Base-by-base conservation (phyloP, 31 red algal species). In the Endocladia muricata region DNA sequence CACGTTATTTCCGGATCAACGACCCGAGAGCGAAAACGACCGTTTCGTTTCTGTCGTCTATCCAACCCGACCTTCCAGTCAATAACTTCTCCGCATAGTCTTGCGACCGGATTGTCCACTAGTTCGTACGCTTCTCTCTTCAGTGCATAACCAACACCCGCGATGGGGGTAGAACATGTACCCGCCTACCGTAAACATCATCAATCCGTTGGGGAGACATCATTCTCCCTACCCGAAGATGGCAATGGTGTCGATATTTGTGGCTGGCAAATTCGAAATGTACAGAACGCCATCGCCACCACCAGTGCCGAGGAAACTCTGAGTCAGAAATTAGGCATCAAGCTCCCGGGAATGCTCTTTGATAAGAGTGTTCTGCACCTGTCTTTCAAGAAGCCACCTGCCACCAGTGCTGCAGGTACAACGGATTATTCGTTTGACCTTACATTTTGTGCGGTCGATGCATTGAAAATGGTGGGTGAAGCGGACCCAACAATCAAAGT, bases 281-380 rank as follows among this genome's bases (percentile, higher is more conserved):
- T 49, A 4, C 44, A 81, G 58, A 29, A 61, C 13, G 67, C 62
- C 6, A 89, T 89, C 49, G 85, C 85, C 1, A 61, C 68, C 9
- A 81, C 40, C 8, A 74, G 54, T 1, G 64, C 51, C 2, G 88
- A 92, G 74, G 57, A 72, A 34, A 38, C 56, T 15, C 62, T 92
- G 41, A 36, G 74, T 23, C 5, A 69, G 6, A 25, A 74, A 52
- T 68, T 92, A 29, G 74, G 42, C 39, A 92, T 92, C 80, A 92
- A 92, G 55, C 81, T 92, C 21, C 88, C 88, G 4, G 79, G 51
- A 9, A 92, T 92, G 88, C 74, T 92, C 6, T 92, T 92, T 40
- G 88, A 79, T 48, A n/a, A 49, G 25, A 92, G 66, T 59, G 22
- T 15, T 47, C 68, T 92, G 8, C 33, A 41, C 30, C 74, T 92